phyloP scores from a whole-genome alignment of 371 early-diverging fungal species.

The Nematocida homosporus region DNA sequence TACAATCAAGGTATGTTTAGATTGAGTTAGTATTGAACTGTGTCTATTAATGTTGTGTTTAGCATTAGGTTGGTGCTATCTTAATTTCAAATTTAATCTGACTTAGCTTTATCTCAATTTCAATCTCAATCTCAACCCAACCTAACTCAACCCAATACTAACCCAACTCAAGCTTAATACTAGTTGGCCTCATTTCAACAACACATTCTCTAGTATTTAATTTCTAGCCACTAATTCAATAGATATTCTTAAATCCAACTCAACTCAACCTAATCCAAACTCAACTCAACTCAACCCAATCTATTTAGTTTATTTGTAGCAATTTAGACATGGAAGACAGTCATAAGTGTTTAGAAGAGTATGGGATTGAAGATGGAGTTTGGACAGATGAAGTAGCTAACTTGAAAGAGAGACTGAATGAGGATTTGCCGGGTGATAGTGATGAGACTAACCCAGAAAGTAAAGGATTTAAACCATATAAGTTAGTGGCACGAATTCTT shows the following conservation, averaged over 20 bases:
- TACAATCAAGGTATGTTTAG: no score
- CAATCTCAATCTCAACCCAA: no score
- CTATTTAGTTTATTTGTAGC: background rate
- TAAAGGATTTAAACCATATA: conserved; percentile 28
- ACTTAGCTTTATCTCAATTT: no score
- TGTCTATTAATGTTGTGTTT: no score
- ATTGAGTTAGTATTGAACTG: no score
- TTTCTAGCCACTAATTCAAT: background rate
- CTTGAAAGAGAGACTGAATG: background rate
- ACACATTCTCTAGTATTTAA: no score
- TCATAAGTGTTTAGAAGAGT: conserved; percentile 16
- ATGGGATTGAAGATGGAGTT: conserved; percentile 22
- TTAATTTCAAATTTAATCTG: no score
- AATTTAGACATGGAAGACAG: conserved; percentile 43
- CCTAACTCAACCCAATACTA: no score
- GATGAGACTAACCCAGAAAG: conserved; percentile 5
- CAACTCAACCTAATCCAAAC: no score
- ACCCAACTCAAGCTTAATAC: no score
- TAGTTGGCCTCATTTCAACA: no score
- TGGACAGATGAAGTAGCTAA: background rate
- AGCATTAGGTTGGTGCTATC: no score
- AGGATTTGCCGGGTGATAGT: background rate
- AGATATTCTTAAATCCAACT: background rate
- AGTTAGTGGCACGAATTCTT: background rate
- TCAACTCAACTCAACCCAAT: background rate